A percentile compares a stretch with the other conserved stretches of the same genome.
These are phyloP conservation scores for Leccinum incarnatum DNA, from an alignment of 768 basidiomycete species.

Conservation along the genomic window DNA sequence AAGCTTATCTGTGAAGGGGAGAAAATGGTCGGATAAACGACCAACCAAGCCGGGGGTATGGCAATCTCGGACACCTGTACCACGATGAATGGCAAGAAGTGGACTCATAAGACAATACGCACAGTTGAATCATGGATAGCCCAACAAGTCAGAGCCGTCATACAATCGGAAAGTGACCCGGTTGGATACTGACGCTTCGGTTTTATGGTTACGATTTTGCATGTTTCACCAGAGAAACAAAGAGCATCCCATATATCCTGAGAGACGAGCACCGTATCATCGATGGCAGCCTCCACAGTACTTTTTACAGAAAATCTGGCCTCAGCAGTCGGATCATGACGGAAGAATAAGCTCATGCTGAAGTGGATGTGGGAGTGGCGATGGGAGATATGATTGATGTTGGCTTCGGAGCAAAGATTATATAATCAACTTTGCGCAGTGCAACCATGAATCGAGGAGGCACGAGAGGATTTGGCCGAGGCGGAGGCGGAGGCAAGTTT, in stretches of 20 bases:
- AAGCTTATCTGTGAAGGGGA: constrained; percentile 13
- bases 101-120: constrained; percentile 9
- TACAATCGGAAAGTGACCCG: neutral
- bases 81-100: constrained; percentile 20
- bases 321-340: constrained; percentile 20
- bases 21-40: constrained; percentile 37
- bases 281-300: constrained; percentile 8
- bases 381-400: neutral
- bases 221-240: constrained; percentile 11
- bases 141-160: constrained; percentile 33
- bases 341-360: constrained; percentile 39
- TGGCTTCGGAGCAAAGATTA: constrained; percentile 11
- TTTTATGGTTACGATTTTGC: constrained; percentile 25
- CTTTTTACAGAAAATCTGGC: constrained; percentile 29
- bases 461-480: constrained; percentile 52
- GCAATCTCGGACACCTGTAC: constrained; percentile 32
- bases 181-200: constrained; percentile 13
- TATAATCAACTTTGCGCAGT: constrained; percentile 15
- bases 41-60: constrained; percentile 43
- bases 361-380: neutral
- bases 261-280: constrained; percentile 31
- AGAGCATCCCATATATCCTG: constrained; percentile 33
- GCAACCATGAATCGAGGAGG: constrained; percentile 51
- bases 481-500: constrained; percentile 51
- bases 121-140: constrained; percentile 40